Base-by-base conservation (phyloP, 371 early-diverging fungal genomes). In the Saksenaea vasiformis region DNA sequence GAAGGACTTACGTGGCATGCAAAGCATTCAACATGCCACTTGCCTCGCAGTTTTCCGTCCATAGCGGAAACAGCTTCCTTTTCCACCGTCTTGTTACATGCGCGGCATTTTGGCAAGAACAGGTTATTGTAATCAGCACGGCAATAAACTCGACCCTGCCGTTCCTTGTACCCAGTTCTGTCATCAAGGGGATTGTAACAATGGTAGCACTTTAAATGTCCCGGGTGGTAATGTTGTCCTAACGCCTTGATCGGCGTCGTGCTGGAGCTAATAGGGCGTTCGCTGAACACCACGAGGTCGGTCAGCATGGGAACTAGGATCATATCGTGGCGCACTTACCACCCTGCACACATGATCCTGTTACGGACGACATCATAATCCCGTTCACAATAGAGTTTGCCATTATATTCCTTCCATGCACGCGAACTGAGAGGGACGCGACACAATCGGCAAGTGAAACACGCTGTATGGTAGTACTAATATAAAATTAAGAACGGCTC, bases 341-440 rank as follows among this genome's bases (percentile, higher is more conserved):
- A 85, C 54, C 77, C 74, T 27, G 79, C 83, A 66, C 85, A 83
- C 41, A 73, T 65, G 56, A 74, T 66, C 5, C 79, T 71, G 47
- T 82, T 78, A 60, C 79, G 67, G 22, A 84, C 77, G 2, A 83
- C 85, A 62, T 80, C 82, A 66, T 76, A 86, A 66, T 79, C 86
- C 66, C 78, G 79, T 70, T 93, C 93, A 69, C 94, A 93, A 53
- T 91, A 87, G 36, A 91, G 71, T 34, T 78, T 73, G 24, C 87
- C 86, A 39, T 87, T 83, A 61, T 87, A 74, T 55, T 88, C 85
- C 22, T 47, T 47, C 19, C 51, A 47, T 22, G 51, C 24, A 51
- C 83, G 74, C 39, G 77, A 79, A 60, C 81, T 79, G 67, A 85
- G 86, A 34, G 87, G 83, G 15, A 77, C 73, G 15, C 80, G 76